Evolutionary conservation across 2,329 filamentous ascomycete genomes (phyloP), one percentile per base, ranked within the genome.

Genomic region (Rhynchosporium graminicola): DNA sequence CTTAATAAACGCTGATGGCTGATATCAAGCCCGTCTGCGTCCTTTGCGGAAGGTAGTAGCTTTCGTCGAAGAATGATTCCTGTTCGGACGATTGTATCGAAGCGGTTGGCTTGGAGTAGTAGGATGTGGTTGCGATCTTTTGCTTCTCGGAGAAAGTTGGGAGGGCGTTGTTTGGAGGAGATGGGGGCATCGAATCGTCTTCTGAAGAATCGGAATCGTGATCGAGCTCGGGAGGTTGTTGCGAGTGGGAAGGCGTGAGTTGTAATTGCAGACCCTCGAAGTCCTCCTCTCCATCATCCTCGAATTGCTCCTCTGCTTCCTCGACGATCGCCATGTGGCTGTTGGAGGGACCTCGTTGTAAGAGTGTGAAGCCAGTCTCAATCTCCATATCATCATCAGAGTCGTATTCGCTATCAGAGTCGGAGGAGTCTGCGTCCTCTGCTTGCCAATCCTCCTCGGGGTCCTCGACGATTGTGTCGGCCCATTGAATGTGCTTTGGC

Each of bases 401-500:
- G 55, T 81, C 80, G 63, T 79, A 78, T 61, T 72, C 81, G 63
- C 80, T 82, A 69, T 86, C 83, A 38, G 70, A 70, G 69, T 86
- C 83, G 28, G 67, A 71, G 62, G 75, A 76, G 54, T 81, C 76
- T 67, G 84, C 83, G 68, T 90, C 87, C 69, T 89, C 87, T 68
- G 82, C 82, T 65, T 86, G 80, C 80, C 84, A 87, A 68, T 92
- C 88, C 65, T 91, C 87, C 74, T 91, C 86, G 57, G 83, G 79
- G 68, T 91, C 88, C 77, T 93, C 90, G 64, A 84, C 82, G 67
- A 93, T 84, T 61, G 85, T 82, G 76, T 96, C 91, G 2, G 91
- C 90, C 91, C 92, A 97, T 82, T 94, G 89, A 71, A 96, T 86
- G 79, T 91, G 91, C 76, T 84, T 85, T 66, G 80, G 75, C 69